Evolutionary conservation across 1,139 yeast genomes (phyloP).

Genomic region (Zygosaccharomyces pseudobailii): DNA sequence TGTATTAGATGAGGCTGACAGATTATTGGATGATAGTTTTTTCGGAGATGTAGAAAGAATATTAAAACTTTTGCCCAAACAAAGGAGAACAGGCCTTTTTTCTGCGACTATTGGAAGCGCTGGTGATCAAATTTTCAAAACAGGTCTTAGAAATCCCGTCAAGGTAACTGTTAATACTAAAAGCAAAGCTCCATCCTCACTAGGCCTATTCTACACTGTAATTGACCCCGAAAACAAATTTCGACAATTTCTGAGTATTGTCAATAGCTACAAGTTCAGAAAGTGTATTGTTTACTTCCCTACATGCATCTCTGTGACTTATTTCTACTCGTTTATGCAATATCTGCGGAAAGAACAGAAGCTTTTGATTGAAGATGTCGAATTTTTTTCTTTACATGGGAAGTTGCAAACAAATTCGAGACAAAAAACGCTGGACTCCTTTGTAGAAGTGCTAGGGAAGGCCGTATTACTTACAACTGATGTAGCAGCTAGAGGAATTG

Average conservation of each 20-base stretch:
- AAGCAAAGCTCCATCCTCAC: slow-evolving; percentile 51
- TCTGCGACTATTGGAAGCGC: slow-evolving; percentile 89
- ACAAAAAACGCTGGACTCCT: slow-evolving; percentile 59
- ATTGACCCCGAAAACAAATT: slow-evolving; percentile 60
- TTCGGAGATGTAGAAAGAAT: slow-evolving; percentile 63
- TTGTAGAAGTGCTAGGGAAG: slow-evolving; percentile 45
- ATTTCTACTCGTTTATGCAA: slow-evolving; percentile 59
- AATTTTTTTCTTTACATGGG: slow-evolving; percentile 75
- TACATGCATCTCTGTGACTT: slow-evolving; percentile 79
- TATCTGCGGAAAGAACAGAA: slow-evolving; percentile 26
- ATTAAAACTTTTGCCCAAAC: slow-evolving; percentile 70
- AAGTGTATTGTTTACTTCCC: slow-evolving; percentile 87
- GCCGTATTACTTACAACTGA: slow-evolving; percentile 75
- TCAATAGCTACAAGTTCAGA: slow-evolving; percentile 53
- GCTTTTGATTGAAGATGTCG: slow-evolving; percentile 35
- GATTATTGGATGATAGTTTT: slow-evolving; percentile 75
- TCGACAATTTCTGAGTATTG: slow-evolving; percentile 50
- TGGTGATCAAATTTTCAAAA: slow-evolving; percentile 59
- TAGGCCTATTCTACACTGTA: slow-evolving; percentile 58
- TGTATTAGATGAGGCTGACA: slow-evolving; percentile 90
- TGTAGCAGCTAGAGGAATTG: slow-evolving; percentile 92
- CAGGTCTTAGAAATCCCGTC: slow-evolving; percentile 89
- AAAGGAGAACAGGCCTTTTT: slow-evolving; percentile 87
- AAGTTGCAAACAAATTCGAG: slow-evolving; percentile 73
- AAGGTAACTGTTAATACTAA: slow-evolving; percentile 66